Evolutionary conservation across 306 rosid genomes (phyloP), one percentile per base, ranked within the genome.

Genomic region (Leucaena leucocephala): DNA sequence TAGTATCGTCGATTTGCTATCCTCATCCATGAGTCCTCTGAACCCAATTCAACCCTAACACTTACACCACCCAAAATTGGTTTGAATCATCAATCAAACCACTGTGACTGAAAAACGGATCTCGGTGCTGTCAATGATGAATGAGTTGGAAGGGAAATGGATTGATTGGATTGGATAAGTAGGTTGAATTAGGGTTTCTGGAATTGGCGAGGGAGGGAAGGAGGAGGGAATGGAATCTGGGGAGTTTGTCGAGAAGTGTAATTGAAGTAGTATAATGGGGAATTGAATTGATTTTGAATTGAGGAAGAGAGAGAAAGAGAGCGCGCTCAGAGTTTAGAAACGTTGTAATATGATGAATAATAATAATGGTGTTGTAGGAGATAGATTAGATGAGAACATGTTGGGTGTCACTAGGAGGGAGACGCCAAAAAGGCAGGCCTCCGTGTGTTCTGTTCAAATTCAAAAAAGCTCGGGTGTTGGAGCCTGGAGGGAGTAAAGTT

Each of bases 21-120:
- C 85, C 34, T 80, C 72, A 6, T 86, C 89, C 91, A 86, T 90
- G 58, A n/a, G 50, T 76, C 63, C 44, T 34, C 68, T 21, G 59
- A 78, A 33, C 67, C 69, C 55, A 77, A 69, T 71, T 82, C 76
- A 55, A 68, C 55, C 21, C 68, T 15, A 39, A 38, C 71, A 73
- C 78, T 19, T 10, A 6, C 39, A 50, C 38, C 45, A 46, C n/a
- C 74, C 50, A 61, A 22, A 52, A 57, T 42, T 54, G 67, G 42
- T 79, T 66, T 5, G 55, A 42, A 43, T 3, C 80, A 58, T 74
- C 62, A 39, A 17, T 54, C 8, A 6, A 15, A 46, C 16, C 8
- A 27, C 38, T 13, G 48, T 17, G 50, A 67, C 33, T 17, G 5
- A 50, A 42, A 38, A 68, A 61, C 14, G 78, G 74, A 40, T 39